Evolutionary conservation across 257 asterid species (phyloP), one percentile per base, ranked within the genome.

Genomic region (Solanum piurae): DNA sequence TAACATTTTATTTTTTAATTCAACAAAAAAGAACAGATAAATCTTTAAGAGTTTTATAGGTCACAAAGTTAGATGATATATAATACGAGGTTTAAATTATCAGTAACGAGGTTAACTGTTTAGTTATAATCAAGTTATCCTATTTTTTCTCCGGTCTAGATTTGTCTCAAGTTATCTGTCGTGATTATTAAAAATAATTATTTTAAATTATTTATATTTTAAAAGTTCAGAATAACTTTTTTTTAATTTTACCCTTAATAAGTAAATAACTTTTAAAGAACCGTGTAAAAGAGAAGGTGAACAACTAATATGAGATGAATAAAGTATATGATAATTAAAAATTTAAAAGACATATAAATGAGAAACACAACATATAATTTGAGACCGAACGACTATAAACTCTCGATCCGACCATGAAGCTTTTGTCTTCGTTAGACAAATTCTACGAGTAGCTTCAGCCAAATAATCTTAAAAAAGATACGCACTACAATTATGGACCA

Each of bases 51-150:
- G 55, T 44, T 74, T 5, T 38, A 11, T 37, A 79, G 85, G 66
- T 44, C 40, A 44, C 66, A 44, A 74, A 38, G 33, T 75, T 23
- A 38, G 20, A n/a, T 40, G 3, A 38, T 46, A 33, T 33, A 55
- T 1, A 82, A 82, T 31, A 49, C 86, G 86, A 82, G 86, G 71
- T 49, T 80, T 82, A 82, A 46, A 82, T 20, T 49, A 46, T 49
- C 44, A 29, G 23, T 79, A 79, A 44, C 40, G 64, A 44, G 27
- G 84, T 44, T 37, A 44, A 79, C 9, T 25, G 12, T 25, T 44
- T 44, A 25, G 31, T 18, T 7, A 79, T 44, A 79, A 27, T 44
- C 66, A 79, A 79, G 5, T 79, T 79, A 37, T 27, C 27, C 14
- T 44, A 79, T 27, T 8, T n/a, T n/a, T 64, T 9, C 10, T 58